These are phyloP conservation scores for Jaltomata sinuosa DNA, from an alignment of 257 asterid genomes.

Conservation along the genomic window DNA sequence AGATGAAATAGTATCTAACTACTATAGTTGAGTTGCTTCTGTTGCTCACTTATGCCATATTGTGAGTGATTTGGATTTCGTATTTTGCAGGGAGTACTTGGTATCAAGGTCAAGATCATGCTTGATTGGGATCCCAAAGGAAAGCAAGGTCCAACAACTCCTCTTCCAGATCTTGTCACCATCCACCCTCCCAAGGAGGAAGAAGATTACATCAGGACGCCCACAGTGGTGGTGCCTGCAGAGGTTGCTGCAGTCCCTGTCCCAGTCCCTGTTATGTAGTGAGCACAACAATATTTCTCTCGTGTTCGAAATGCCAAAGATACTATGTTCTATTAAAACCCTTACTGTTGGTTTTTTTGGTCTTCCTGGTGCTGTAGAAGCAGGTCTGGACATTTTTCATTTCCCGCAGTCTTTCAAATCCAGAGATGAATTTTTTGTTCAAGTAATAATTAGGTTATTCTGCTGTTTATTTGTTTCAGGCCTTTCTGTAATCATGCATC, in stretches of 20 bases:
- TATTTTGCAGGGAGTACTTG: neutral
- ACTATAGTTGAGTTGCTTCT: neutral
- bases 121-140: neutral
- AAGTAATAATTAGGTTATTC: neutral
- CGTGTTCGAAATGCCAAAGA: neutral
- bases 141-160: neutral
- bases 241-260: slow-evolving; percentile 10
- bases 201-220: slow-evolving; percentile 26
- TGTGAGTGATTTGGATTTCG: neutral
- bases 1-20: neutral
- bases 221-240: neutral
- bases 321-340: neutral
- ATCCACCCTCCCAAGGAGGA: slow-evolving; percentile 55
- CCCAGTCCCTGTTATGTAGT: slow-evolving; percentile 3
- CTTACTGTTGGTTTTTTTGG: neutral
- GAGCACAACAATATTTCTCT: neutral
- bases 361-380: neutral
- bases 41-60: neutral
- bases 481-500: neutral
- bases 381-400: neutral
- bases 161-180: neutral
- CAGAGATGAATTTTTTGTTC: neutral
- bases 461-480: neutral
- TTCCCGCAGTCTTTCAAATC: neutral
- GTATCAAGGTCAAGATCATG: neutral